phyloP scores from a whole-genome alignment of 257 asterid species.

The Ilex aquifolium region DNA sequence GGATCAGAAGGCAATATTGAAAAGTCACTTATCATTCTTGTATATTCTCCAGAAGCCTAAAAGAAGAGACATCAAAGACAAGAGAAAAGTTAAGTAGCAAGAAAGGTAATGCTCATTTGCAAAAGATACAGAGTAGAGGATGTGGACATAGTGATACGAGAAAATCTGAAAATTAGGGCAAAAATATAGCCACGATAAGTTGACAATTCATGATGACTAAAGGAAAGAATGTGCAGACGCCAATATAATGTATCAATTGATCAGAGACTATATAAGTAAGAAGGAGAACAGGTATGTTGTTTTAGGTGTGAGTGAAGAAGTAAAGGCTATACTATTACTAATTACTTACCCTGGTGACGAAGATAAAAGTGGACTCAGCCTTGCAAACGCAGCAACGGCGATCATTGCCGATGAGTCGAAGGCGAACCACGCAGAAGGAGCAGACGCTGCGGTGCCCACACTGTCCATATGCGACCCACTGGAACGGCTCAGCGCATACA shows the following conservation, averaged over 20 bases:
- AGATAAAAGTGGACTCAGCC: slow-evolving; percentile 56
- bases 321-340: too few species aligned
- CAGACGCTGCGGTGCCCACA: slow-evolving; percentile 98
- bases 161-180: too few species aligned
- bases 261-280: not conserved
- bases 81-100: too few species aligned
- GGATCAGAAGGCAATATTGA: slow-evolving; percentile 53
- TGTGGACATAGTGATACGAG: too few species aligned
- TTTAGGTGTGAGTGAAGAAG: too few species aligned
- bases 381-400: slow-evolving; percentile 97
- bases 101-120: too few species aligned
- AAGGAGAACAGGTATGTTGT: not conserved
- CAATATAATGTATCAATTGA: not conserved
- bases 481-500: slow-evolving; percentile 88
- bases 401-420: slow-evolving; percentile 90
- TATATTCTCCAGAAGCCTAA: slow-evolving; percentile 88
- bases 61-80: not conserved
- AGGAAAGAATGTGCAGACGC: too few species aligned
- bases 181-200: too few species aligned
- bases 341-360: slow-evolving; percentile 70
- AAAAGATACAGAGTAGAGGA: too few species aligned
- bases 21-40: slow-evolving; percentile 62
- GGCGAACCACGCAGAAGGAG: slow-evolving; percentile 97
- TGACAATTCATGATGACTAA: too few species aligned
- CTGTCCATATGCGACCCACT: slow-evolving; percentile 94